phyloP scores from a whole-genome alignment of 371 early-diverging fungal genomes.

The Nematocida displodere region DNA sequence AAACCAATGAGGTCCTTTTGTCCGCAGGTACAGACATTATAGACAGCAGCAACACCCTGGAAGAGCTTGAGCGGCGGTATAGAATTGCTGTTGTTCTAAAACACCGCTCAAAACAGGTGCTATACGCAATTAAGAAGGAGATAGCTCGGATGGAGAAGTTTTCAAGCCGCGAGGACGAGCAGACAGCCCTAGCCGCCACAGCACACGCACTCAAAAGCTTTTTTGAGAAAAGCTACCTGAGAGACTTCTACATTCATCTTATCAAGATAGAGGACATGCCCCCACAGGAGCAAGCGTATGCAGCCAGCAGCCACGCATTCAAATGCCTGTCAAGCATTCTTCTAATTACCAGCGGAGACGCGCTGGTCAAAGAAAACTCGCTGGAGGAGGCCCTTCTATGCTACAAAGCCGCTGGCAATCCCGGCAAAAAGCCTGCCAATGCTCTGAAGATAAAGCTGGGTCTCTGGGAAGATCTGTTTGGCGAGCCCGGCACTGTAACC shows the following conservation, averaged over 20 bases:
- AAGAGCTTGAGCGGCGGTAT: constrained; percentile 29
- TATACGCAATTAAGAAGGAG: not conserved
- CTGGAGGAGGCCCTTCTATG: constrained; percentile 23
- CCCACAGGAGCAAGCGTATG: not conserved
- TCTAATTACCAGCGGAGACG: constrained; percentile 7
- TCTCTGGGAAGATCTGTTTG: constrained; percentile 35
- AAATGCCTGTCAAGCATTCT: not conserved
- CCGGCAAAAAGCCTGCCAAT: not conserved
- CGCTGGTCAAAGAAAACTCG: constrained; percentile 1
- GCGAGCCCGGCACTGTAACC: not conserved
- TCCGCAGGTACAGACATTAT: not conserved
- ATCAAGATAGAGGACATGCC: not conserved
- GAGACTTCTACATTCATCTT: not conserved
- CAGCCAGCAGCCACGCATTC: not conserved
- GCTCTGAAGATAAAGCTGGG: constrained; percentile 21
- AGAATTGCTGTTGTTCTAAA: constrained; percentile 20
- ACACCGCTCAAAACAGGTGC: constrained; percentile 14
- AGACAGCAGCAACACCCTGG: not conserved
- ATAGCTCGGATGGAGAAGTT: not conserved
- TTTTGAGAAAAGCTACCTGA: not conserved
- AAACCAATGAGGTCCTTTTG: constrained; percentile 34
- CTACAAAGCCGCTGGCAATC: not conserved
- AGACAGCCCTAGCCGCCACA: not conserved
- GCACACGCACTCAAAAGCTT: too few relatives aligned
- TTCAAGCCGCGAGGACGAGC: not conserved